phyloP scores from a whole-genome alignment of 2,329 filamentous ascomycete genomes.

The Colletotrichum siamense region DNA sequence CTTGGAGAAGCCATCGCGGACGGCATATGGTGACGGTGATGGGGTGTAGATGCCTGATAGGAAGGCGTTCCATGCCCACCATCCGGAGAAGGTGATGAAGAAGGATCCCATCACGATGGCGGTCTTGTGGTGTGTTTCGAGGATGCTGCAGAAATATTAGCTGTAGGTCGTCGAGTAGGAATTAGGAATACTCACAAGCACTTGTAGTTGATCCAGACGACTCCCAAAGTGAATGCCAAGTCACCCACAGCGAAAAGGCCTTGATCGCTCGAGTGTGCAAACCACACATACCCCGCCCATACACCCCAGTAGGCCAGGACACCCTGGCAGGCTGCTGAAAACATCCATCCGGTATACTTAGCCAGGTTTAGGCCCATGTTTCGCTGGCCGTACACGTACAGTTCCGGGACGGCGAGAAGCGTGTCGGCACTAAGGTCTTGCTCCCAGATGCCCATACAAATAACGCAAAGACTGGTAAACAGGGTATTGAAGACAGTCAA shows the following conservation, averaged over 20 bases:
- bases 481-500: conserved; percentile 93
- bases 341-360: conserved; percentile 79
- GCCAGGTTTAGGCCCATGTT: conserved; percentile 75
- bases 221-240: conserved; percentile 72
- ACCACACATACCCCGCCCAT: conserved; percentile 57
- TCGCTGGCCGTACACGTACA: conserved; percentile 84
- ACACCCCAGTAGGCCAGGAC: conserved; percentile 74
- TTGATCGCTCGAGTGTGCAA: conserved; percentile 64
- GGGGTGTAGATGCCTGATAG: conserved; percentile 66
- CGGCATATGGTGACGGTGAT: conserved; percentile 63
- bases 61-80: conserved; percentile 77
- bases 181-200: conserved; percentile 63
- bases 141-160: conserved; percentile 51
- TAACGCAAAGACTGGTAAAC: conserved; percentile 88
- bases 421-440: conserved; percentile 86
- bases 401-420: conserved; percentile 87
- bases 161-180: not conserved
- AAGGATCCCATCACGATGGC: conserved; percentile 65
- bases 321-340: conserved; percentile 75
- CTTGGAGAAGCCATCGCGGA: conserved; percentile 68
- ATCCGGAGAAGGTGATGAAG: conserved; percentile 67
- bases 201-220: conserved; percentile 78
- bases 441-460: conserved; percentile 90
- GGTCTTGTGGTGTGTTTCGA: conserved; percentile 81
- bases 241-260: conserved; percentile 77